Conservation (phyloP, 1,284 basidiomycete species). For the Ustilago trichophora region DNA sequence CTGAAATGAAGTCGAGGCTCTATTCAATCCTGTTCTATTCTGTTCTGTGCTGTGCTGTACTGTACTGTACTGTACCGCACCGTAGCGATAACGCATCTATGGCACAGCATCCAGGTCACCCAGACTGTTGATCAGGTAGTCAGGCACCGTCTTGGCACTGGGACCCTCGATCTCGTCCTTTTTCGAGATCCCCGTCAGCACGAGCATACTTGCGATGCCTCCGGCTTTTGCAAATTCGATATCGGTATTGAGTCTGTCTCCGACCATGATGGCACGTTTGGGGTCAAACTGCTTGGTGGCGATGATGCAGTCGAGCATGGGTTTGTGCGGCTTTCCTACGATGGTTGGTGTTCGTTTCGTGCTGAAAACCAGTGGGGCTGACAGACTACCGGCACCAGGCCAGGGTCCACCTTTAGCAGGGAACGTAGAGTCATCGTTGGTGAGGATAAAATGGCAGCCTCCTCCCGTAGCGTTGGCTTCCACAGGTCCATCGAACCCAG, state of each 20-base stretch:
- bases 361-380: constrained; percentile 81
- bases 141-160: constrained; percentile 66
- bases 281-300: constrained; percentile 78
- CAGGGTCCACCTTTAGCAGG: constrained; percentile 81
- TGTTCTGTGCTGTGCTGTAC: too few species aligned
- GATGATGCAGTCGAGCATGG: constrained; percentile 93
- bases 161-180: constrained; percentile 70
- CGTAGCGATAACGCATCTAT: too few species aligned
- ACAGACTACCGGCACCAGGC: constrained; percentile 82
- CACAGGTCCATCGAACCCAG: constrained; percentile 47
- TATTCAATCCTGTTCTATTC: too few species aligned
- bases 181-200: constrained; percentile 78
- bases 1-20: too few species aligned
- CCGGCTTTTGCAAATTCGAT: constrained; percentile 88
- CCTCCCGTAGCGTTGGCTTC: constrained; percentile 72
- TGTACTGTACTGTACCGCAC: too few species aligned
- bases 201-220: constrained; percentile 85
- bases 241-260: constrained; percentile 93
- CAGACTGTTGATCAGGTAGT: constrained; percentile 57
- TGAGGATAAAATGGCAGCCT: constrained; percentile 85
- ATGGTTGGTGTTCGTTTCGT: constrained; percentile 75
- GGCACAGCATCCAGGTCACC: constrained; percentile 56
- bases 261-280: constrained; percentile 87
- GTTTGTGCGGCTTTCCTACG: constrained; percentile 89
- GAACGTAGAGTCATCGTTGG: constrained; percentile 91